Evolutionary conservation across 192 early-diverging fungal genomes (phyloP).

Genomic region (Rhizoclosmatium globosum): DNA sequence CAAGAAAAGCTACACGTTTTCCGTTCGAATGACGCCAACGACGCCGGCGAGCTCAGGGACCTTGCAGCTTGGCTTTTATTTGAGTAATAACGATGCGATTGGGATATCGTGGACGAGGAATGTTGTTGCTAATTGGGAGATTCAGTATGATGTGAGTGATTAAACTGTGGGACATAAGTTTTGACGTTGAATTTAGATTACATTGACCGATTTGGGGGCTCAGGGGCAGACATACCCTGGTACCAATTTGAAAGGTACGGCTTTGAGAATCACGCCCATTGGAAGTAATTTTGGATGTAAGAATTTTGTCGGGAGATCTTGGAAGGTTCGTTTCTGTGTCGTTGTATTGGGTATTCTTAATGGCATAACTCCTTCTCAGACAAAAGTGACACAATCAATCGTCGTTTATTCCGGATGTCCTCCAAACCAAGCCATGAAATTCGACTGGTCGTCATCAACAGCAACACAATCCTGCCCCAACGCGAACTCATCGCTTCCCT

Average conservation of each 20-base stretch:
- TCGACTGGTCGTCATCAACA: not conserved
- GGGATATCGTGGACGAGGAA: not conserved
- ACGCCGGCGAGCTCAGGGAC: not conserved
- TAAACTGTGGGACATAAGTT: not conserved
- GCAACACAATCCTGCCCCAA: slow-evolving; percentile 21
- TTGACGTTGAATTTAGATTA: not conserved
- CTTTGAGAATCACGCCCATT: slow-evolving; percentile 2
- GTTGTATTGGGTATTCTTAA: not conserved
- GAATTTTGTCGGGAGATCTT: slow-evolving; percentile 9
- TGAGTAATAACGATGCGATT: slow-evolving; percentile 1
- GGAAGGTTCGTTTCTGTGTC: slow-evolving; percentile 17
- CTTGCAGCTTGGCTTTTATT: slow-evolving; percentile 1
- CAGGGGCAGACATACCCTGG: slow-evolving; percentile 13
- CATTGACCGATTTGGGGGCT: slow-evolving; percentile 14
- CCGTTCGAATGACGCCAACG: slow-evolving; percentile 2
- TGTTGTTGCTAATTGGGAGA: not conserved
- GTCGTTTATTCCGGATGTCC: slow-evolving; percentile 24
- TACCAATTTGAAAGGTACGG: slow-evolving; percentile 1
- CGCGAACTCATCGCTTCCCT: slow-evolving; percentile 5
- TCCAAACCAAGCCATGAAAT: slow-evolving; percentile 16
- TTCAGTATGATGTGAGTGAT: slow-evolving; percentile 13
- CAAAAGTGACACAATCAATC: not conserved
- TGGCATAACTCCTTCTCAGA: not conserved
- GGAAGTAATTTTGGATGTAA: slow-evolving; percentile 15
- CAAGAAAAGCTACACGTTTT: slow-evolving; percentile 8